Base-by-base conservation (phyloP, 441 rosid species). In the Erysimum pusillum region DNA sequence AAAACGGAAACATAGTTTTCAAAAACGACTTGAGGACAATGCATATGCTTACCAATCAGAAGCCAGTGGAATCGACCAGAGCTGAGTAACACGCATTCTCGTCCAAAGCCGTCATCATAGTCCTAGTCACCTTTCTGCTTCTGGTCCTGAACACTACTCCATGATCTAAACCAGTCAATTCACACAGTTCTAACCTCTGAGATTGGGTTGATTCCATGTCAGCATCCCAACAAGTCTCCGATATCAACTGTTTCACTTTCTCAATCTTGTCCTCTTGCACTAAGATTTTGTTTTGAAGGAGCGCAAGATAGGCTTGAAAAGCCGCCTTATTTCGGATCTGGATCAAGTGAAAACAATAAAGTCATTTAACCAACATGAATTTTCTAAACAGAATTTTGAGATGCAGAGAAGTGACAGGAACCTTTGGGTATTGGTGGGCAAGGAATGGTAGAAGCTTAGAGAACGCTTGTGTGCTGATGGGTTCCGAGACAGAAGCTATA, bases 41-140 rank as follows among this genome's bases (percentile, higher is more conserved):
- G 44, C 46, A 67, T 25, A 11, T 39, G 48, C 62, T 31, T 31
- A 12, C 64, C 63, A 34, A 46, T 84, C 82, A 90, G 67, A 90
- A 91, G 44, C 97, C 98, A 66, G 88, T 11, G 28, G 98, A 90
- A 49, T 85, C 95, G 6, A 93, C 99, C 58, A 93, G 85, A 0
- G 99, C 86, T 62, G 97, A 85, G 74, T 96, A 96, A 12, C 92
- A 86, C 6, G 92, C 98, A 85, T 96, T 86, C 79, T 93, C 98
- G 81, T 96, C 99, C 2, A 76, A 70, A 5, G 80, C 69, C 10
- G 63, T 32, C 7, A 59, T 73, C 73, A n/a, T 51, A 59, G 49
- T 14, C 34, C 61, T 82, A 62, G 70, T 75, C 48, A 82, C 36
- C 49, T 41, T 70, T 69, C 72, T 76, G 59, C 15, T 76, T 28